Conservation (phyloP, 2,329 filamentous ascomycete species). For the Alternaria postmessia region DNA sequence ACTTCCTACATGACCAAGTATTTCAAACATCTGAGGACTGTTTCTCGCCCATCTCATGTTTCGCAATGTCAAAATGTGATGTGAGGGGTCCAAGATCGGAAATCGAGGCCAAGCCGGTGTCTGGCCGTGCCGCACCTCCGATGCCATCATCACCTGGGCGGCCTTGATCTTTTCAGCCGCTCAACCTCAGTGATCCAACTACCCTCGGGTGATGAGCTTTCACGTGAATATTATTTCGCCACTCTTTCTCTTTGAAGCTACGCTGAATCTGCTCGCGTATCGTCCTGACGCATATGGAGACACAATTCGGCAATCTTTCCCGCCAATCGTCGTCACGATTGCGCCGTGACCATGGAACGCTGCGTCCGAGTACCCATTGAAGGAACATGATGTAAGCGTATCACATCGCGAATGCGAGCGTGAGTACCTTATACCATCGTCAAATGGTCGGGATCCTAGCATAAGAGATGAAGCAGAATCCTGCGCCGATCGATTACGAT, state of each 20-base stretch:
- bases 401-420: background rate
- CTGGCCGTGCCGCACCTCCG: background rate
- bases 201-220: background rate
- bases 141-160: background rate
- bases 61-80: background rate
- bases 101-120: background rate
- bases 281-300: background rate
- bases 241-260: background rate
- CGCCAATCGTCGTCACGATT: background rate
- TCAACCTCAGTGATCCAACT: background rate
- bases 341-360: background rate
- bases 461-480: constrained; percentile 8
- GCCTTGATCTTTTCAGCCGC: background rate
- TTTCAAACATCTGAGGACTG: background rate
- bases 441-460: constrained; percentile 3
- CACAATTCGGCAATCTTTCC: background rate
- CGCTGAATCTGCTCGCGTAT: background rate
- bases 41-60: background rate
- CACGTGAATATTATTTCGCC: background rate
- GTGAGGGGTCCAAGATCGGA: background rate
- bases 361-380: background rate
- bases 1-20: background rate
- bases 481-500: constrained; percentile 4
- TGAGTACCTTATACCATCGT: background rate
- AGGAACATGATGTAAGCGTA: constrained; percentile 4